Evolutionary conservation across 345 rosid genomes (phyloP).

Genomic region (Tarenaya hassleriana): DNA sequence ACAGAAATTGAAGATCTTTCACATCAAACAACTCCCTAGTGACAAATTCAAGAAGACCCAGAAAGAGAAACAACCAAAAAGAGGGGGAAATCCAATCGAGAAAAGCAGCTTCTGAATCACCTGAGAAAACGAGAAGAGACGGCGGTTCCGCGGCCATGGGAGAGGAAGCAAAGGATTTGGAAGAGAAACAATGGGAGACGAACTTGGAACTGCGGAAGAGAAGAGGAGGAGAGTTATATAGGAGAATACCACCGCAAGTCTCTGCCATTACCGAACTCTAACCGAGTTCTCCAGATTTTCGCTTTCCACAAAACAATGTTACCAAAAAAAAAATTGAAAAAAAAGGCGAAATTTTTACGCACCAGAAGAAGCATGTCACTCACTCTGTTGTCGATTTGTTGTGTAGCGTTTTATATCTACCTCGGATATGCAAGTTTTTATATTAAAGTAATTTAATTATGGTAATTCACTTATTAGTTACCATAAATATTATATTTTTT

Average conservation of each 20-base stretch:
- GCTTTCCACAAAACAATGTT: no score
- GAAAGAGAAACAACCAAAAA: neutral
- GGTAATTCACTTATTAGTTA: no score
- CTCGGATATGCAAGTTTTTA: no score
- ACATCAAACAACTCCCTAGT: neutral
- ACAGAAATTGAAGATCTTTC: conserved; percentile 3
- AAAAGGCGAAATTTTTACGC: no score
- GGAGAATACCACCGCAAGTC: conserved; percentile 24
- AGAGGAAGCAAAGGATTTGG: conserved; percentile 7
- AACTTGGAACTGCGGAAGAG: conserved; percentile 13
- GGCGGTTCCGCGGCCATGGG: conserved; percentile 43
- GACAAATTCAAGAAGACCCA: conserved; percentile 5
- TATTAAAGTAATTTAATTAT: no score
- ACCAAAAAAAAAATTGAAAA: no score
- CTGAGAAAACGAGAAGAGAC: conserved; percentile 89
- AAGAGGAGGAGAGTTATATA: conserved; percentile 19
- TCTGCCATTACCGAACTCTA: conserved; percentile 55
- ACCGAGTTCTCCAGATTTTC: neutral
- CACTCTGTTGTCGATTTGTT: no score
- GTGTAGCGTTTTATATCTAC: no score
- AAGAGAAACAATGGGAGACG: conserved; percentile 11
- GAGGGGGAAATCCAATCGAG: neutral
- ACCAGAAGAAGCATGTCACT: no score
- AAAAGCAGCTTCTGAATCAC: conserved; percentile 12
- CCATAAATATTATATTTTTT: no score